Evolutionary conservation across 2,329 filamentous ascomycete genomes (phyloP).

Genomic region (Fusarium hostae): DNA sequence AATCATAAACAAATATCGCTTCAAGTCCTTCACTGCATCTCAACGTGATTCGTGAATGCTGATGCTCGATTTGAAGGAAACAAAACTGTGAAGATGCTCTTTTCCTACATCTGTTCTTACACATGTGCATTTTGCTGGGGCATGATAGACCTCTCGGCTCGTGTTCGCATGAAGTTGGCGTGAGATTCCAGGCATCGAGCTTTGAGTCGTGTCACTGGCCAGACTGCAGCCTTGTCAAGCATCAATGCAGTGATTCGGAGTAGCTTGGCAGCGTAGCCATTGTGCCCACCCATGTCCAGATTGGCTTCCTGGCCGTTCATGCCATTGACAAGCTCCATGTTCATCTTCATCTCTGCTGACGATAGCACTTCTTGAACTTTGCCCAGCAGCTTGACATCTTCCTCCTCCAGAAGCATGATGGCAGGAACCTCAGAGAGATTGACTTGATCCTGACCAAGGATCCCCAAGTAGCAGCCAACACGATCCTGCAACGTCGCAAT

Average conservation of each 20-base stretch:
- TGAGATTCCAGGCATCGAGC: conserved; percentile 66
- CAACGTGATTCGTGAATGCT: background rate
- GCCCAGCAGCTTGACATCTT: conserved; percentile 85
- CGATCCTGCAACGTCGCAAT: conserved; percentile 91
- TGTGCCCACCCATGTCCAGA: conserved; percentile 67
- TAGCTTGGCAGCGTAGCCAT: conserved; percentile 86
- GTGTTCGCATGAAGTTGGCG: conserved; percentile 61
- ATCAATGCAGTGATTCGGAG: conserved; percentile 86
- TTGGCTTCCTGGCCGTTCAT: conserved; percentile 64
- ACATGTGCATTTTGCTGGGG: conserved; percentile 49
- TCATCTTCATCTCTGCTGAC: conserved; percentile 83
- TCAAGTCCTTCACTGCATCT: background rate
- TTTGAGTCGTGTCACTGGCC: conserved; percentile 75
- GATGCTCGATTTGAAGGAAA: background rate
- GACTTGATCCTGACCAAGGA: conserved; percentile 84
- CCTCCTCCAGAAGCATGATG: conserved; percentile 90
- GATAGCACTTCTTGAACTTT: conserved; percentile 85
- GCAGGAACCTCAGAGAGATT: conserved; percentile 84
- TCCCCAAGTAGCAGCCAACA: conserved; percentile 87
- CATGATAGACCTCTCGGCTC: conserved; percentile 64
- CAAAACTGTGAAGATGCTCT: background rate
- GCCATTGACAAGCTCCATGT: conserved; percentile 60
- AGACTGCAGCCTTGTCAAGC: conserved; percentile 88
- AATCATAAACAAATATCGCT: conserved; percentile 1
- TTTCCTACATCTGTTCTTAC: background rate